A percentile compares a stretch with the other conserved stretches of the same genome.
Conservation (phyloP, 2,329 filamentous ascomycete species). For the Chaetomiaceae sp. region DNA sequence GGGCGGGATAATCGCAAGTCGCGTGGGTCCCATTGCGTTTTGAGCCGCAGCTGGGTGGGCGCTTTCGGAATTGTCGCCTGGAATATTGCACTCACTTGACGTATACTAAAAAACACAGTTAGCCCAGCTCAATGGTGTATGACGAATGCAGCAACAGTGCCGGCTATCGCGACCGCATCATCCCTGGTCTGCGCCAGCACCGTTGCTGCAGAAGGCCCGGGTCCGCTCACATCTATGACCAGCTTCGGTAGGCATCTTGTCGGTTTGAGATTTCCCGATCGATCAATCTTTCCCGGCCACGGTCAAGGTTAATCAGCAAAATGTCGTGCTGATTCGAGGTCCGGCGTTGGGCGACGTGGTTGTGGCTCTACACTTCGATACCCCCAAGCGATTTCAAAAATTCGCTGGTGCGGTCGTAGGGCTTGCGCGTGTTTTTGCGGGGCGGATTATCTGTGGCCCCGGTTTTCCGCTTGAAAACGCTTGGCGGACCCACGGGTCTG, state of each 20-base stretch:
- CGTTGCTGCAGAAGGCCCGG: conserved; percentile 17
- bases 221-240: conserved; percentile 78
- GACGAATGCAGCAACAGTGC: conserved; percentile 4
- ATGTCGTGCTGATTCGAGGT: conserved; percentile 30
- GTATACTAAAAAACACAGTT: conserved; percentile 61
- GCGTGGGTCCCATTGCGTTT: conserved; percentile 23
- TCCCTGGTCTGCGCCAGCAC: conserved; percentile 8
- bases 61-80: conserved; percentile 16
- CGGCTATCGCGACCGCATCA: conserved; percentile 15
- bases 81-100: conserved; percentile 71
- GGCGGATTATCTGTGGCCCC: conserved; percentile 26
- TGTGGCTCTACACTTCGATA: conserved; percentile 29
- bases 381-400: conserved; percentile 28
- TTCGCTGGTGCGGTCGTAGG: conserved; percentile 30
- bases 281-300: conserved; percentile 38
- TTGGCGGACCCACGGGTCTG: too few species aligned
- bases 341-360: conserved; percentile 29
- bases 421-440: conserved; percentile 25
- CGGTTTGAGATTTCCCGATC: conserved; percentile 23
- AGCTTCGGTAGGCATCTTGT: conserved; percentile 82
- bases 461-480: conserved; percentile 1
- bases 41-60: conserved; percentile 11
- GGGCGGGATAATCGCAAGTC: conserved; percentile 4
- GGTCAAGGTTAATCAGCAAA: conserved; percentile 28
- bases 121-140: conserved; percentile 31